Percentiles rank a stretch among this genome's conserved stretches.
Conservation (phyloP, 805 yeast species). For the Yamadazyma tumulicola region DNA sequence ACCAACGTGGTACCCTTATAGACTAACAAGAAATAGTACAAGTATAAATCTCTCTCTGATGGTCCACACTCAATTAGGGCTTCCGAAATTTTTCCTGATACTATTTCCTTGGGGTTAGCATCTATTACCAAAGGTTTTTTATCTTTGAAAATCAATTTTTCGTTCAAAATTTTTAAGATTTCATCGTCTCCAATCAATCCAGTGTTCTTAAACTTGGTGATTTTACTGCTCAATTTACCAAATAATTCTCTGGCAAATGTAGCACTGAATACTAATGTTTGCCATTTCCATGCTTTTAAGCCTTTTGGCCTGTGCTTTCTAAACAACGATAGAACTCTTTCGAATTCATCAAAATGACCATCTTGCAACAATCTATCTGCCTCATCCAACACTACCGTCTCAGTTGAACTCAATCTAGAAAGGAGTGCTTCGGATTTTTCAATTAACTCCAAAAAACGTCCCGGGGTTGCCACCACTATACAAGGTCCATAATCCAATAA, state of each 20-base stretch:
- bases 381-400: slow-evolving; percentile 76
- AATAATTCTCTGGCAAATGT: slow-evolving; percentile 84
- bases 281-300: slow-evolving; percentile 48
- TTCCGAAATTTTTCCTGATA: slow-evolving; percentile 74
- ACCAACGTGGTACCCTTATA: slow-evolving; percentile 89
- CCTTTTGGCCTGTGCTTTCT: slow-evolving; percentile 44
- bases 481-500: slow-evolving; percentile 69
- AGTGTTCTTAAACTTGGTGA: slow-evolving; percentile 18
- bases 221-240: slow-evolving; percentile 55
- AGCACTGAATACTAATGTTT: slow-evolving; percentile 92
- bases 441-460: slow-evolving; percentile 79
- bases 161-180: slow-evolving; percentile 60
- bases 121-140: slow-evolving; percentile 70
- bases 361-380: slow-evolving; percentile 94
- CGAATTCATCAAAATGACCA: slow-evolving; percentile 94
- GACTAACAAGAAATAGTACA: slow-evolving; percentile 80
- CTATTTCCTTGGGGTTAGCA: slow-evolving; percentile 79
- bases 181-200: slow-evolving; percentile 46
- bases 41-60: slow-evolving; percentile 81
- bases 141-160: slow-evolving; percentile 68
- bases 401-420: slow-evolving; percentile 42
- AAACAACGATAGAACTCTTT: slow-evolving; percentile 66
- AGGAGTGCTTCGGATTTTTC: slow-evolving; percentile 54
- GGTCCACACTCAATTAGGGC: slow-evolving; percentile 90
- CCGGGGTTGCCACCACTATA: slow-evolving; percentile 91